Base-by-base conservation (phyloP, 352 stramenopile genomes). In the Pythium biforme region DNA sequence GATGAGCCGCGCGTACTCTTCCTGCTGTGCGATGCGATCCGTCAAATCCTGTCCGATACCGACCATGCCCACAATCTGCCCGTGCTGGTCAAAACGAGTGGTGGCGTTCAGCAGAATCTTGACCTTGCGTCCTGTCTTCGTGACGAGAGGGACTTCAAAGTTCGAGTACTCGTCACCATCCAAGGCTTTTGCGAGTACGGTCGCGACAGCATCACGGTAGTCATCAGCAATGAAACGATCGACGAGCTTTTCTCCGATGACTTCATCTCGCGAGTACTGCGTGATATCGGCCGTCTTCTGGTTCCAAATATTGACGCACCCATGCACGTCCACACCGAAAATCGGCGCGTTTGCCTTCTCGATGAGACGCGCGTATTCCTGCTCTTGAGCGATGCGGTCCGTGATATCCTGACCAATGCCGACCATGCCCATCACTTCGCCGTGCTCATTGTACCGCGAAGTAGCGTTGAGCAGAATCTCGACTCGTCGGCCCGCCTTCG, bases 291-390 rank as follows among this genome's bases (percentile, higher is more conserved):
- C 85, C 12, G 86, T 90, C 64, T 97, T 96, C 55, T 96, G 85
- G 73, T 97, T 97, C 90, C 90, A 95, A 63, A 96, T 96, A 60
- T 96, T 96, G 14, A 96, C 90, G 45, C 85, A 90, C 6, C 94
- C 72, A 41, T 93, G 81, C 0, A 73, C 72, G 69, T 97, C 89
- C n/a, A 97, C 86, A 47, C 89, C 90, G 66, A 97, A 96, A 50
- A 97, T 97, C 4, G 90, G 87, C 14, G 87, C 85, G 55, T 97
- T 97, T 0, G 90, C 89, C 29, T 81, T 96, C 50, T 97, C 90
- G 58, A 97, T 95, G n/a, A 97, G 56, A 12, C 88, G 83, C 3
- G 83, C 88, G 57, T 96, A 96, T 66, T 96, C 88, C 64, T 95
- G 76, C 51, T 96, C 84, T 56, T 96, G 88, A 0, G 84, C 86